A percentile compares a stretch with the other conserved stretches of the same genome.
phyloP scores from a whole-genome alignment of 306 rosid genomes.

The Pachyrhizus erosus region DNA sequence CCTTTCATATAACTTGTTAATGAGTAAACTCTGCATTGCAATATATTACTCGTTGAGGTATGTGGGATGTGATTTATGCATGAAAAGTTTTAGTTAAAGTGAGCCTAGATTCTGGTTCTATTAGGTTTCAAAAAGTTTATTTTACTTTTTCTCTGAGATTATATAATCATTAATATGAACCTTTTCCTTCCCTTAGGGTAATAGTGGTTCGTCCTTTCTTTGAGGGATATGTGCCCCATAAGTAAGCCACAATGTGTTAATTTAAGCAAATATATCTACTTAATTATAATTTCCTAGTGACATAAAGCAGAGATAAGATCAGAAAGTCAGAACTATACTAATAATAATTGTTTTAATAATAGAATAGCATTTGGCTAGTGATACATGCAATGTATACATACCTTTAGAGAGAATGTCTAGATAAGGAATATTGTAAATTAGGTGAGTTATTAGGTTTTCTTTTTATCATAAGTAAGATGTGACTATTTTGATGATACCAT shows the following conservation, averaged over 20 bases:
- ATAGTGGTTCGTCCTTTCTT: conserved; percentile 49
- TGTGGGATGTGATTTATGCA: conserved; percentile 5
- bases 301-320: conserved; percentile 41
- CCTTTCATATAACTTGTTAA: neutral
- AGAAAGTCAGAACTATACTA: conserved; percentile 28
- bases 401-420: conserved; percentile 39
- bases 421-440: conserved; percentile 46
- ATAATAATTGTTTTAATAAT: conserved; percentile 9
- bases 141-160: neutral
- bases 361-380: conserved; percentile 35
- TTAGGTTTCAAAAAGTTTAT: conserved; percentile 26
- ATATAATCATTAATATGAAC: conserved; percentile 35
- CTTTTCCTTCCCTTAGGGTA: conserved; percentile 29
- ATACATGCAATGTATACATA: conserved; percentile 28
- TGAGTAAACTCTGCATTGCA: neutral
- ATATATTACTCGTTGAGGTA: neutral
- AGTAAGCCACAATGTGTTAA: conserved; percentile 39
- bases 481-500: conserved; percentile 31
- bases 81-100: conserved; percentile 41
- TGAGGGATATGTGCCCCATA: conserved; percentile 57
- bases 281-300: conserved; percentile 24
- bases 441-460: conserved; percentile 54
- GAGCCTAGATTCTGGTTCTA: conserved; percentile 45
- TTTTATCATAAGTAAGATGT: conserved; percentile 36
- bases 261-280: neutral